These are phyloP conservation scores for Fusarium sp. DNA, from an alignment of 2,329 filamentous ascomycete genomes.

Conservation along the genomic window DNA sequence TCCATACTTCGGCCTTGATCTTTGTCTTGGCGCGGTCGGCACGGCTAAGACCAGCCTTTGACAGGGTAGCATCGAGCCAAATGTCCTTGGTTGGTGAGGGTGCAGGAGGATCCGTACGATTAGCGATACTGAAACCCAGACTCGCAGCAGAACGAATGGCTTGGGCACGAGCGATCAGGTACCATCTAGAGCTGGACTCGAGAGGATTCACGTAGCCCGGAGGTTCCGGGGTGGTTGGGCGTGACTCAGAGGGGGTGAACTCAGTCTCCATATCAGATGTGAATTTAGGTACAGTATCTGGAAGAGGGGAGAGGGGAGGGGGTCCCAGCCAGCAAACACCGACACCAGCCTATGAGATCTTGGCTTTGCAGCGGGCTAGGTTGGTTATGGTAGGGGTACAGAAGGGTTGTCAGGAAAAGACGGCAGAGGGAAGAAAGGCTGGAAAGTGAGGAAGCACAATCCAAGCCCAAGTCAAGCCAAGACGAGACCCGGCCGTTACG, in stretches of 20 bases:
- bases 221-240: conserved; percentile 49
- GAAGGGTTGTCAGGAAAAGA: conserved; percentile 6
- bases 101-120: conserved; percentile 55
- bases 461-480: conserved; percentile 23
- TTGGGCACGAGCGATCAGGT: conserved; percentile 56
- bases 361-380: conserved; percentile 11
- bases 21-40: conserved; percentile 49
- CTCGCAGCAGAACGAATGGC: conserved; percentile 59
- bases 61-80: conserved; percentile 58
- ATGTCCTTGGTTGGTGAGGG: conserved; percentile 54
- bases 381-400: conserved; percentile 9
- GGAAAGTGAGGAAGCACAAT: conserved; percentile 22
- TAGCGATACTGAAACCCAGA: conserved; percentile 57
- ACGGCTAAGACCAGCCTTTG: conserved; percentile 50
- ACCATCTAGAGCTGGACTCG: conserved; percentile 58
- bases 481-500: conserved; percentile 28
- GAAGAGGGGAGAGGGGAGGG: conserved; percentile 16
- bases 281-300: neutral
- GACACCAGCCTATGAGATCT: conserved; percentile 10
- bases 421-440: conserved; percentile 1
- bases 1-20: conserved; percentile 62
- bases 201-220: conserved; percentile 59
- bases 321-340: conserved; percentile 14
- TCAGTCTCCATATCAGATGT: conserved; percentile 45
- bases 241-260: conserved; percentile 44